These are phyloP conservation scores for Opeltia flavorubescens DNA, from an alignment of 495 filamentous ascomycete species.

Conservation along the genomic window DNA sequence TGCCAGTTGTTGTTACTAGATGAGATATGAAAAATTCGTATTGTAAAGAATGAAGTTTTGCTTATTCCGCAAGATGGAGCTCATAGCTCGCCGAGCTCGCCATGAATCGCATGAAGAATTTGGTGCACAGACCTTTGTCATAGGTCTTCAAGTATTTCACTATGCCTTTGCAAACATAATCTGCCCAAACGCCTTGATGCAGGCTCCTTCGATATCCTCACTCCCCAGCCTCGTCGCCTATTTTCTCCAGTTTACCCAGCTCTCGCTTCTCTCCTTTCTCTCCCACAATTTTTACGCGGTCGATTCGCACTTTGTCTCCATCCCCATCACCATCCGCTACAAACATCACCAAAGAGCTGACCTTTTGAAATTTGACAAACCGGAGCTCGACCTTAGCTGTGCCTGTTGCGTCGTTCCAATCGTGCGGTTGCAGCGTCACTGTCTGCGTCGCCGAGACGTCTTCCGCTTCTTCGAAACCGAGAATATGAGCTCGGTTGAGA, in stretches of 20 bases:
- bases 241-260: slow-evolving; percentile 90
- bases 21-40: too few relatives aligned
- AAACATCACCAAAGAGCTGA: slow-evolving; percentile 74
- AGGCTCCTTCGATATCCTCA: slow-evolving; percentile 19
- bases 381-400: slow-evolving; percentile 74
- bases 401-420: slow-evolving; percentile 76
- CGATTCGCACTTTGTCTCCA: slow-evolving; percentile 73
- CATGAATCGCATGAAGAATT: too few relatives aligned
- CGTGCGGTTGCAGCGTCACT: slow-evolving; percentile 52
- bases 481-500: slow-evolving; percentile 70
- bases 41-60: too few relatives aligned
- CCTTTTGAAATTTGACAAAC: slow-evolving; percentile 95
- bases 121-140: too few relatives aligned
- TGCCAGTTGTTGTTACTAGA: too few relatives aligned
- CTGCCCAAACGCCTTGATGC: background rate
- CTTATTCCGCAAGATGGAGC: too few relatives aligned
- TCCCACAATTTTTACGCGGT: slow-evolving; percentile 74
- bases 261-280: slow-evolving; percentile 88
- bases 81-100: too few relatives aligned
- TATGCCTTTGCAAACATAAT: background rate
- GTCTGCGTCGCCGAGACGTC: slow-evolving; percentile 66
- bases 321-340: slow-evolving; percentile 79
- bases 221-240: slow-evolving; percentile 63
- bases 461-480: slow-evolving; percentile 92
- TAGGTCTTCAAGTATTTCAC: background rate